Conservation (phyloP, 2,329 filamentous ascomycete genomes). For the Fusarium sp. region DNA sequence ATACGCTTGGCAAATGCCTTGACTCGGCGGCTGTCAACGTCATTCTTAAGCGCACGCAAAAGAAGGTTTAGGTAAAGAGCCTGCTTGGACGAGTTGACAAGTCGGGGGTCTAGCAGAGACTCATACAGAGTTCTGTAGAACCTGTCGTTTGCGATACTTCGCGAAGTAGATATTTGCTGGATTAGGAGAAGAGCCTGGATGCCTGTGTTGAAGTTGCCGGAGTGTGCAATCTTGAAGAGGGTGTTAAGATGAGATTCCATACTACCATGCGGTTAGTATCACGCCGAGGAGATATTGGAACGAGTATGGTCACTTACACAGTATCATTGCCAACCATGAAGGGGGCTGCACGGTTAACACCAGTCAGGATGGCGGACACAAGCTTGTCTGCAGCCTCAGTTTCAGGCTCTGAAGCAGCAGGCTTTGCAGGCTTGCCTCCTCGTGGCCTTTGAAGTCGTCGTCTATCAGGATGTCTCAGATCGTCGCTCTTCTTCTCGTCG, state of each 20-base stretch:
- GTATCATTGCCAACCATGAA: slow-evolving; percentile 86
- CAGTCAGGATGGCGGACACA: slow-evolving; percentile 89
- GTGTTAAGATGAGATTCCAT: slow-evolving; percentile 93
- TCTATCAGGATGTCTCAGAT: slow-evolving; percentile 18
- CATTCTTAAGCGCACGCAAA: slow-evolving; percentile 87
- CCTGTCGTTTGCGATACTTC: slow-evolving; percentile 84
- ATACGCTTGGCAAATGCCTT: slow-evolving; percentile 97
- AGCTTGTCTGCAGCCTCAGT: slow-evolving; percentile 82
- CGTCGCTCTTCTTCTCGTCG: slow-evolving; percentile 35
- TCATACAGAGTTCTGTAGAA: slow-evolving; percentile 98
- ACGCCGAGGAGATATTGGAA: background rate
- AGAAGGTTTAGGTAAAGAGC: slow-evolving; percentile 93
- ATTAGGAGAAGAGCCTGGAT: slow-evolving; percentile 95
- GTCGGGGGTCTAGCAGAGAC: slow-evolving; percentile 88
- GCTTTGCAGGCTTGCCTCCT: slow-evolving; percentile 34
- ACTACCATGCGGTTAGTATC: slow-evolving; percentile 53
- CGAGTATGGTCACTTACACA: slow-evolving; percentile 58
- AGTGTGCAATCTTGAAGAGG: slow-evolving; percentile 95
- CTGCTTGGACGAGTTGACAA: slow-evolving; percentile 92
- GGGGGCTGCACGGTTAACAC: slow-evolving; percentile 94
- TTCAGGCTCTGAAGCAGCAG: slow-evolving; percentile 66
- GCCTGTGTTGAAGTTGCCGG: slow-evolving; percentile 98
- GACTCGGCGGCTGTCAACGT: slow-evolving; percentile 89
- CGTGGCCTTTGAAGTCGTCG: slow-evolving; percentile 44
- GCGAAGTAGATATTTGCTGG: slow-evolving; percentile 86